phyloP scores from a whole-genome alignment of 139 green algal genomes.

The Pedinophyceae sp. region DNA sequence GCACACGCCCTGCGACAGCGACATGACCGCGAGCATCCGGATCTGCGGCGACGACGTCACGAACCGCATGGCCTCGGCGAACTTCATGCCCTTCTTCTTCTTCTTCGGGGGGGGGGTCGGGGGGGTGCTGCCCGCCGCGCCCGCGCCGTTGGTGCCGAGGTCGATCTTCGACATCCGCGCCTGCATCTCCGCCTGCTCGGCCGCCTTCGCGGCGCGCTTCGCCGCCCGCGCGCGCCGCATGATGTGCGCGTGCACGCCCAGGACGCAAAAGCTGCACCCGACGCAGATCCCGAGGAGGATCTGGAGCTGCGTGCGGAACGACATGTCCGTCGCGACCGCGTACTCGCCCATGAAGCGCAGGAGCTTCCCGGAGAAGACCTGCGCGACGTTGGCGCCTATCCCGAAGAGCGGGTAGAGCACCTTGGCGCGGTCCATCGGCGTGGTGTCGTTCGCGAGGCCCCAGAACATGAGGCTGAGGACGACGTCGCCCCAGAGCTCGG shows the following conservation, averaged over 20 bases:
- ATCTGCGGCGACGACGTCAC: slow-evolving; percentile 52
- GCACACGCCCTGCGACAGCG: slow-evolving; percentile 59
- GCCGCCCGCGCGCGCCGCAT: too few relatives aligned
- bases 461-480: slow-evolving; percentile 80
- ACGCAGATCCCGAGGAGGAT: slow-evolving; percentile 15
- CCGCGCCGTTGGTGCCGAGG: too few relatives aligned
- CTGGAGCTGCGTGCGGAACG: too few relatives aligned
- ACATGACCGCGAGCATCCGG: slow-evolving; percentile 78
- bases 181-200: too few relatives aligned
- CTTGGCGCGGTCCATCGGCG: slow-evolving; percentile 59
- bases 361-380: slow-evolving; percentile 41
- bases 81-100: too few relatives aligned
- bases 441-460: slow-evolving; percentile 91
- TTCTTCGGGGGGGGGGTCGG: too few relatives aligned
- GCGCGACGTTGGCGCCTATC: slow-evolving; percentile 85
- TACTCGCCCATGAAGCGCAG: slow-evolving; percentile 3
- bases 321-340: background rate
- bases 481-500: slow-evolving; percentile 80
- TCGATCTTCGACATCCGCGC: too few relatives aligned
- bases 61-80: slow-evolving; percentile 30
- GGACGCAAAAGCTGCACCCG: slow-evolving; percentile 10
- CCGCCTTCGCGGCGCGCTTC: too few relatives aligned
- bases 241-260: slow-evolving; percentile 29
- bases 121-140: too few relatives aligned
- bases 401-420: slow-evolving; percentile 91